Evolutionary conservation across 2,329 filamentous ascomycete genomes (phyloP).

Genomic region (Arthrobotrys pseudoclavata): DNA sequence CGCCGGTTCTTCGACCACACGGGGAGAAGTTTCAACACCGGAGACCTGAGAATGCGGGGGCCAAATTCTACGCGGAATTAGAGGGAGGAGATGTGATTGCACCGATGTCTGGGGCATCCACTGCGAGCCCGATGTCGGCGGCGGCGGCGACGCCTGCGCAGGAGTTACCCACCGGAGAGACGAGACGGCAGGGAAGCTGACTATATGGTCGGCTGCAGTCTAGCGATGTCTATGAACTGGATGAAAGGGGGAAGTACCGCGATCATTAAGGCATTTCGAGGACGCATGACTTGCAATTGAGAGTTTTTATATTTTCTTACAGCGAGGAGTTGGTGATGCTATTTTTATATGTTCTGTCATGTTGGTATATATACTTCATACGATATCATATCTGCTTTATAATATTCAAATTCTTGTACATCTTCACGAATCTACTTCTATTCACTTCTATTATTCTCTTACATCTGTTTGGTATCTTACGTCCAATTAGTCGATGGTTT

Average conservation of each 20-base stretch:
- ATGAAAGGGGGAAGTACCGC: constrained; percentile 40
- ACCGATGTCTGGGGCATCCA: not conserved
- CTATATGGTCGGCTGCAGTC: constrained; percentile 53
- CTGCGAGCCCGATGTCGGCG: not conserved
- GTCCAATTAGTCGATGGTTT: not conserved
- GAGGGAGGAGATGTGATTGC: constrained; percentile 38
- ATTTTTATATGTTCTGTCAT: constrained; percentile 15
- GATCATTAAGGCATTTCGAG: constrained; percentile 6
- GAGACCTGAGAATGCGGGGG: not conserved
- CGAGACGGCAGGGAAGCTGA: constrained; percentile 35
- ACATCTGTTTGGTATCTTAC: not conserved
- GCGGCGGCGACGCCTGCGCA: not conserved
- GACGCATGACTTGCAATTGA: not conserved
- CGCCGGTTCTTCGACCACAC: constrained; percentile 32
- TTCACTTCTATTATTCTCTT: not conserved
- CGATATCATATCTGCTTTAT: constrained; percentile 31
- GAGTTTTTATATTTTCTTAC: constrained; percentile 7
- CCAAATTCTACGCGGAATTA: constrained; percentile 33
- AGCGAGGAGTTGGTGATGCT: constrained; percentile 34
- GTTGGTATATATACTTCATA: constrained; percentile 19
- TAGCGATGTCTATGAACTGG: constrained; percentile 45
- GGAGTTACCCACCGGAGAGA: constrained; percentile 35
- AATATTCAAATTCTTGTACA: constrained; percentile 37
- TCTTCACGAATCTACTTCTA: constrained; percentile 21
- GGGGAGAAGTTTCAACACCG: constrained; percentile 7